Evolutionary conservation across 495 filamentous ascomycete species (phyloP).

Genomic region (Xylaria telfairii): DNA sequence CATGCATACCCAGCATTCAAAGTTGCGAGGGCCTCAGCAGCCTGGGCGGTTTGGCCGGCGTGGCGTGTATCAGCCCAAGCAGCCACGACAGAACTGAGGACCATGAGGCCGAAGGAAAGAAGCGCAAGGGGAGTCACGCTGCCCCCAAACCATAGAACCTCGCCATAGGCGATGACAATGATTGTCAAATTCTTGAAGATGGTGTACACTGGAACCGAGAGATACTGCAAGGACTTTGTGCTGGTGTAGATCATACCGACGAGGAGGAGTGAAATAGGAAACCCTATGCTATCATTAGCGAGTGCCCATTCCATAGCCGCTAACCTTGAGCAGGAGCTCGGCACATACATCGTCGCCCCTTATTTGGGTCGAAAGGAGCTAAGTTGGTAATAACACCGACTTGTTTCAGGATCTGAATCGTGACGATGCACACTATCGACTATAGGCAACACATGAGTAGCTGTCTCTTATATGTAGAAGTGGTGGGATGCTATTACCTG

Average conservation of each 20-base stretch:
- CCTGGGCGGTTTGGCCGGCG: constrained; percentile 67
- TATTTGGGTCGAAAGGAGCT: constrained; percentile 82
- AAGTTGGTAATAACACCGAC: constrained; percentile 85
- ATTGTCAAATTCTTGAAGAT: constrained; percentile 99
- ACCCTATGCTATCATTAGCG: constrained; percentile 65
- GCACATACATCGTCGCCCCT: constrained; percentile 86
- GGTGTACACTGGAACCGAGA: constrained; percentile 98
- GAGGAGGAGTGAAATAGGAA: constrained; percentile 93
- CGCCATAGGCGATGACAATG: constrained; percentile 97
- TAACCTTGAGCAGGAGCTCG: not conserved
- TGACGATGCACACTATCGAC: constrained; percentile 89
- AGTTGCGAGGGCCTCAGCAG: constrained; percentile 79
- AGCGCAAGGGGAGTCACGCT: constrained; percentile 86
- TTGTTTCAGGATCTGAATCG: constrained; percentile 85
- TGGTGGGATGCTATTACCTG: constrained; percentile 68
- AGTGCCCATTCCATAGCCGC: not conserved
- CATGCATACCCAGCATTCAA: constrained; percentile 96
- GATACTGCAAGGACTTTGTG: constrained; percentile 93
- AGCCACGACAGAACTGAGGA: constrained; percentile 90
- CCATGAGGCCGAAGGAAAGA: constrained; percentile 97
- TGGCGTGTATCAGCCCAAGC: constrained; percentile 98
- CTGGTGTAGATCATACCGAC: constrained; percentile 99
- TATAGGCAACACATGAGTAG: constrained; percentile 47
- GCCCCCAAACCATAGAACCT: constrained; percentile 98
- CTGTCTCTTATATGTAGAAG: not conserved